Conservation (phyloP, 1,139 yeast species). For the Arxiozyma heterogenica region DNA sequence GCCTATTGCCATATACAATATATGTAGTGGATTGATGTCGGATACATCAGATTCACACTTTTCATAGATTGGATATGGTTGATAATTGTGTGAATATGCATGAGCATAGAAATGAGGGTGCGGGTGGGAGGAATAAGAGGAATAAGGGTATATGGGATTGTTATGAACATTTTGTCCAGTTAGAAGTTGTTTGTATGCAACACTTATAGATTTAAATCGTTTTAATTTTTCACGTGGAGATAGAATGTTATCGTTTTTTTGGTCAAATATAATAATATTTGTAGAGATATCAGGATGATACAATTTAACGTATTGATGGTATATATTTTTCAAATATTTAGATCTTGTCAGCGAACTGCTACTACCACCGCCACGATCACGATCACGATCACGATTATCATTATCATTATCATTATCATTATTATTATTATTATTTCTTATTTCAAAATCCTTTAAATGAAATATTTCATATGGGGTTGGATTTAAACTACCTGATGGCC, state of each 20-base stretch:
- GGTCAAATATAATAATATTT: constrained; percentile 5
- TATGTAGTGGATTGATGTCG: not conserved
- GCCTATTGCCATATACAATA: not conserved
- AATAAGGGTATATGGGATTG: not conserved
- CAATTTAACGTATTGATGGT: constrained; percentile 58
- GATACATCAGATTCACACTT: not conserved
- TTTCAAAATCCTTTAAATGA: constrained; percentile 31
- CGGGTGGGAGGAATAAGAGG: not conserved
- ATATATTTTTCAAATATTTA: constrained; percentile 42
- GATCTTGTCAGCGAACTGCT: not conserved
- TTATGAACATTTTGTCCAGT: not conserved
- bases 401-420: no score
- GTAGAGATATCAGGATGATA: constrained; percentile 76
- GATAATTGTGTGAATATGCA: not conserved
- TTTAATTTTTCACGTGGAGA: constrained; percentile 39
- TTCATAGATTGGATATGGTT: not conserved
- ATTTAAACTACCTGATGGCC: constrained; percentile 46
- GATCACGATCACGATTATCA: no score
- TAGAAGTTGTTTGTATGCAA: not conserved
- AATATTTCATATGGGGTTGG: constrained; percentile 77
- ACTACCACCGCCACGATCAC: no score
- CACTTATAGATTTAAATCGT: constrained; percentile 47
- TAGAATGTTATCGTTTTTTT: not conserved
- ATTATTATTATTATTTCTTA: constrained; percentile 11
- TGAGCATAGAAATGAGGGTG: not conserved